Evolutionary conservation across 352 stramenopile species (phyloP).

Genomic region (Discostella stelligera): DNA sequence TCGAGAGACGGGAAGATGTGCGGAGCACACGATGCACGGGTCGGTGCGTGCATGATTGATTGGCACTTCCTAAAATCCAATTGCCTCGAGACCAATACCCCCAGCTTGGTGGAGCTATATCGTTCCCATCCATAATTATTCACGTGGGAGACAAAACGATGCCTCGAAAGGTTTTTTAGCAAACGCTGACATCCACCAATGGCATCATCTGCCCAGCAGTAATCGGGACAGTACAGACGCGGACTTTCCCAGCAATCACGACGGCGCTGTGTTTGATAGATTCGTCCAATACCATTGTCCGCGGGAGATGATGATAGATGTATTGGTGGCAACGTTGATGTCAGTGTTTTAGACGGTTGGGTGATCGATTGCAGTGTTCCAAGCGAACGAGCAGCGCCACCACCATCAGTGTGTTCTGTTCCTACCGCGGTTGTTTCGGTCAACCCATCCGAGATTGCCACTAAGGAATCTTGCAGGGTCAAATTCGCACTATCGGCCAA

Average conservation of each 20-base stretch:
- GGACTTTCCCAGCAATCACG: conserved; percentile 77
- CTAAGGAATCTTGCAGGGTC: conserved; percentile 42
- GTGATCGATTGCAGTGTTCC: not conserved
- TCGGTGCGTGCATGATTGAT: conserved; percentile 27
- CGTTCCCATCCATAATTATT: conserved; percentile 38
- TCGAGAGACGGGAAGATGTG: conserved; percentile 51
- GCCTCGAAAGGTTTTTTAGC: conserved; percentile 59
- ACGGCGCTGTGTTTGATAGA: conserved; percentile 38
- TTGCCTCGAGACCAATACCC: not conserved
- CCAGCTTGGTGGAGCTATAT: conserved; percentile 15
- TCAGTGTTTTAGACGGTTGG: not conserved
- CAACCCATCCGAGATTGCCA: not conserved
- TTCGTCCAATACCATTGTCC: conserved; percentile 35
- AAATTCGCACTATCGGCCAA: conserved; percentile 75
- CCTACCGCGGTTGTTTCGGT: not conserved
- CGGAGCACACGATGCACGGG: conserved; percentile 30
- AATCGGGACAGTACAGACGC: conserved; percentile 74
- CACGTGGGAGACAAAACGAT: conserved; percentile 54
- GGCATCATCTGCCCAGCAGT: conserved; percentile 77
- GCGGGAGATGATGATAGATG: conserved; percentile 18
- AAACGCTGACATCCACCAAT: conserved; percentile 61
- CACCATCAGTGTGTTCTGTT: not conserved
- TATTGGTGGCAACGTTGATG: not conserved
- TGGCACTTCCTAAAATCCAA: too few relatives aligned
- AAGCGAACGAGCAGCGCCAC: not conserved